phyloP scores from a whole-genome alignment of 129 eudicot species.

The Tagetes patula region DNA sequence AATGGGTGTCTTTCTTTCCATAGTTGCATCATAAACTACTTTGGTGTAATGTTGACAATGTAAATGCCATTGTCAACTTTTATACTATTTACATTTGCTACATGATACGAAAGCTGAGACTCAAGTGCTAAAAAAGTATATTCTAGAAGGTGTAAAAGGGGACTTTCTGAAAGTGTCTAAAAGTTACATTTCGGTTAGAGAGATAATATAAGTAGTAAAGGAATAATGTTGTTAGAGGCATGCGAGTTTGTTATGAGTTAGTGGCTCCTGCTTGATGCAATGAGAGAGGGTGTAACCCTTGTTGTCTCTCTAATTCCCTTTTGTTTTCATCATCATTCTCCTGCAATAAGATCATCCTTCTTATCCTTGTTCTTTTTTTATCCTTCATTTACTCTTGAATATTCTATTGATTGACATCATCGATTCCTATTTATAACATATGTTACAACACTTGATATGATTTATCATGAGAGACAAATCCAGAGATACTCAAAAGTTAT shows the following conservation, averaged over 20 bases:
- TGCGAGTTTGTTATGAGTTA: neutral
- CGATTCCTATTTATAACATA: too few relatives aligned
- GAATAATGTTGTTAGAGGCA: neutral
- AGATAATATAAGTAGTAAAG: neutral
- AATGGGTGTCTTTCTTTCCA: neutral
- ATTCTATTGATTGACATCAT: too few relatives aligned
- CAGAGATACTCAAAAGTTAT: neutral
- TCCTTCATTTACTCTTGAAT: too few relatives aligned
- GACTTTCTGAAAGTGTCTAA: neutral
- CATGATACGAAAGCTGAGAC: neutral
- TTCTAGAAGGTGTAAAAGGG: neutral
- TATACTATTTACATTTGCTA: neutral
- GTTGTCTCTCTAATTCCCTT: neutral
- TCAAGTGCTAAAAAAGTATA: neutral
- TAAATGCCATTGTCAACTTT: neutral
- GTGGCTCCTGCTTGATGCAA: neutral
- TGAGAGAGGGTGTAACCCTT: neutral
- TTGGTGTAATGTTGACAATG: neutral
- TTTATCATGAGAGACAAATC: neutral
- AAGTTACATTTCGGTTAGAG: neutral
- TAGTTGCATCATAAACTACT: neutral
- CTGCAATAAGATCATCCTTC: neutral
- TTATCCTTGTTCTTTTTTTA: neutral
- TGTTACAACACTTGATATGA: neutral
- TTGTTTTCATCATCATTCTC: neutral